Evolutionary conservation across 371 early-diverging fungal species (phyloP).

Genomic region (Capillidium rhysosporum): DNA sequence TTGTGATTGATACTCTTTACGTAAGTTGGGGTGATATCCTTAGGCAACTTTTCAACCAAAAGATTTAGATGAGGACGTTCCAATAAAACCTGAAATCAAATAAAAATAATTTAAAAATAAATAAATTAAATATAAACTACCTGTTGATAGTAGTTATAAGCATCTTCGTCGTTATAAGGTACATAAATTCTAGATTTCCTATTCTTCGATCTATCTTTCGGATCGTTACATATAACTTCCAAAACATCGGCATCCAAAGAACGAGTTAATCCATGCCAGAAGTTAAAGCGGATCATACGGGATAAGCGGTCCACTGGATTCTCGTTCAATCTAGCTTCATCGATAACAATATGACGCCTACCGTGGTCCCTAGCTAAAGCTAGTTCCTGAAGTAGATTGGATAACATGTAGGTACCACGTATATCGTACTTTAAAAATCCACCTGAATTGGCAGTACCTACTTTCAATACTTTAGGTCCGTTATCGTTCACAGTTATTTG

Average conservation of each 20-base stretch:
- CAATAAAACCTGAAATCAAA: neutral
- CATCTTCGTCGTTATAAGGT: slow-evolving; percentile 57
- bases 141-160: slow-evolving; percentile 53
- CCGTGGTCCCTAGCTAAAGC: slow-evolving; percentile 77
- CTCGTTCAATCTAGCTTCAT: slow-evolving; percentile 74
- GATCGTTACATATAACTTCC: slow-evolving; percentile 76
- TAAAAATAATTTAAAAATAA: too few species aligned
- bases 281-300: slow-evolving; percentile 74
- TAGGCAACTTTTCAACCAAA: slow-evolving; percentile 63
- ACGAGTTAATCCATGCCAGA: slow-evolving; percentile 89
- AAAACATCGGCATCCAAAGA: slow-evolving; percentile 82
- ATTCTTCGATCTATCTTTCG: slow-evolving; percentile 73
- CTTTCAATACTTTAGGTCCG: slow-evolving; percentile 74
- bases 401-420: slow-evolving; percentile 84
- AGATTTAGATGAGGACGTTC: slow-evolving; percentile 48
- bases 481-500: slow-evolving; percentile 86
- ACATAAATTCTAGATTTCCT: slow-evolving; percentile 74
- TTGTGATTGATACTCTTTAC: slow-evolving; percentile 73
- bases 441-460: slow-evolving; percentile 72
- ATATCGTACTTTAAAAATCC: slow-evolving; percentile 76
- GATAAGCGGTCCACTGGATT: slow-evolving; percentile 81
- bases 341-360: slow-evolving; percentile 63
- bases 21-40: slow-evolving; percentile 69
- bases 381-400: slow-evolving; percentile 85
- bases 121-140: slow-evolving; percentile 20